These are phyloP conservation scores for Austroboletus olivaceoglutinosus DNA, from an alignment of 1,284 basidiomycete genomes.

Conservation along the genomic window DNA sequence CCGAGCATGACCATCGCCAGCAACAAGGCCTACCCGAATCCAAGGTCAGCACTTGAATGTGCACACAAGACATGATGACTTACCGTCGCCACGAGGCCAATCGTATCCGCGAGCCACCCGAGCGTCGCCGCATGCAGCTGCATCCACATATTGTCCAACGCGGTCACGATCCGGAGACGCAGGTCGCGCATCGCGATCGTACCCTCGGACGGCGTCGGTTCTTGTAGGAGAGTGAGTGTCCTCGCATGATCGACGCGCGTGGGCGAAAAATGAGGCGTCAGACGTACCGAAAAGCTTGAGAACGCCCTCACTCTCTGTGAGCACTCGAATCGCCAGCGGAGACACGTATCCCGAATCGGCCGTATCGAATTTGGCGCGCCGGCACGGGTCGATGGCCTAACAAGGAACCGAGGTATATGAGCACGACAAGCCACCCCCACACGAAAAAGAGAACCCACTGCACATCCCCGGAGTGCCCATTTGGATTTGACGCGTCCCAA, in stretches of 20 bases:
- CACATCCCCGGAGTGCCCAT: constrained; percentile 27
- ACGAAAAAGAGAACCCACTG: constrained; percentile 1
- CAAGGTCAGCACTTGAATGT: neutral
- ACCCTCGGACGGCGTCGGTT: constrained; percentile 27
- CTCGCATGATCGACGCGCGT: neutral
- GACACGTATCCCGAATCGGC: constrained; percentile 26
- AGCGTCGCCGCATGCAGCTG: constrained; percentile 25
- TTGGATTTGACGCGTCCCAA: constrained; percentile 19
- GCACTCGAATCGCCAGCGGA: constrained; percentile 26
- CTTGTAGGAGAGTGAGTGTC: too few species aligned
- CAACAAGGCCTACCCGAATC: constrained; percentile 15
- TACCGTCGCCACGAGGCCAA: constrained; percentile 23
- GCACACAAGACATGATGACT: neutral
- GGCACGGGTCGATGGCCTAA: constrained; percentile 29
- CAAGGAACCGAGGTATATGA: neutral
- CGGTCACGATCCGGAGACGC: constrained; percentile 24
- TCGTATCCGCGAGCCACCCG: constrained; percentile 21
- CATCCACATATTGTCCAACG: constrained; percentile 14
- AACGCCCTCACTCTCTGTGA: constrained; percentile 26
- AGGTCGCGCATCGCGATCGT: constrained; percentile 23
- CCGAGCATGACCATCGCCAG: constrained; percentile 21
- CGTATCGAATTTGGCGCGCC: constrained; percentile 24
- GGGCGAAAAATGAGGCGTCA: too few species aligned
- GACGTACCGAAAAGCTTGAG: constrained; percentile 32
- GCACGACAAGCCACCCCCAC: neutral